Evolutionary conservation across 164 flowering plant species (phyloP).

Genomic region (Vitis labrusca): DNA sequence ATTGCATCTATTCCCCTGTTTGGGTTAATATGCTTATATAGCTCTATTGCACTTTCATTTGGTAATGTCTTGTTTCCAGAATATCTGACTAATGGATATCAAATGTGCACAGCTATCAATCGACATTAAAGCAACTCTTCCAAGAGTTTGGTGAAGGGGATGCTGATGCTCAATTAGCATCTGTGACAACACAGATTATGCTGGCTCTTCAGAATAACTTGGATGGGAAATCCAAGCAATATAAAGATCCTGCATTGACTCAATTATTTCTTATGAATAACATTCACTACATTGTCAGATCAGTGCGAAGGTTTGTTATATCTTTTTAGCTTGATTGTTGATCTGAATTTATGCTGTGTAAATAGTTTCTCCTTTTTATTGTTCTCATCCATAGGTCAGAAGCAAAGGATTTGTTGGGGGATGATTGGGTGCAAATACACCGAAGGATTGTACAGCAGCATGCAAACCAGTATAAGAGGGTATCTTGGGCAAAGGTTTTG

Average conservation of each 20-base stretch:
- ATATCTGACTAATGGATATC: neutral
- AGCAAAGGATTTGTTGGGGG: slow-evolving; percentile 76
- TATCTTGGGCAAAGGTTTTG: slow-evolving; percentile 68
- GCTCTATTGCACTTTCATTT: neutral
- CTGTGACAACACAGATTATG: slow-evolving; percentile 81
- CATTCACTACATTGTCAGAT: slow-evolving; percentile 92
- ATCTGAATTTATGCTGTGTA: neutral
- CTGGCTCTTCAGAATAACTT: slow-evolving; percentile 81
- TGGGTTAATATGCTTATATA: too few relatives aligned
- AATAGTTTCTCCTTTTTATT: neutral
- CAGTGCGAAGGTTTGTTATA: slow-evolving; percentile 76
- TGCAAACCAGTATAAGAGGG: slow-evolving; percentile 73
- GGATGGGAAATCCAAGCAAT: slow-evolving; percentile 95
- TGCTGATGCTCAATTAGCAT: slow-evolving; percentile 58
- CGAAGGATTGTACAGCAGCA: slow-evolving; percentile 76
- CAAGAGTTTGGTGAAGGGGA: slow-evolving; percentile 62
- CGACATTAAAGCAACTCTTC: slow-evolving; percentile 87
- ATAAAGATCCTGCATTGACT: slow-evolving; percentile 81
- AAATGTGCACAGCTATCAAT: slow-evolving; percentile 63
- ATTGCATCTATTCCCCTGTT: too few relatives aligned
- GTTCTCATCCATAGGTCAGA: slow-evolving; percentile 44
- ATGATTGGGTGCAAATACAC: slow-evolving; percentile 84
- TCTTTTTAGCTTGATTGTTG: neutral
- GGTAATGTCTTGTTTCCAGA: neutral
- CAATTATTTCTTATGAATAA: slow-evolving; percentile 94